Evolutionary conservation across 371 early-diverging fungal species (phyloP), one percentile per base, ranked within the genome.

Genomic region (Circinella minor): DNA sequence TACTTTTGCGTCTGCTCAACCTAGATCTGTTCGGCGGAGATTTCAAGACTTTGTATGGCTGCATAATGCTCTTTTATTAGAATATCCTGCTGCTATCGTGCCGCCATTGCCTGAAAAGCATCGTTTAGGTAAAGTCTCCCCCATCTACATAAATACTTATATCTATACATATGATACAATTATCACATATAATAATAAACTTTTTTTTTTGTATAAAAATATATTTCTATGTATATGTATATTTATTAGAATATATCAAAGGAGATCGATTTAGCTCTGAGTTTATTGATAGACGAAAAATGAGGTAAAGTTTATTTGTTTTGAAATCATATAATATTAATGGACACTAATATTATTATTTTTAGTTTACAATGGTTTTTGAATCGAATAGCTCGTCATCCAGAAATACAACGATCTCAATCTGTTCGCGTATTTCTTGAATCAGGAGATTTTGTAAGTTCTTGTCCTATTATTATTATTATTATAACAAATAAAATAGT

Each of bases 11-110:
- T 73, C 77, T n/a, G 73, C 85, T 11, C 77, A 74, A 27, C 74
- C 77, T 36, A 46, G 79, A 62, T 78, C 87, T 27, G 91, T 96
- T 20, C 87, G 96, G 66, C 87, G 97, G 73, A 87, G 98, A 71
- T 98, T 92, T 83, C 93, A 91, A 75, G 98, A 98, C 77, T 98
- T 98, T 86, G 89, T 89, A 15, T 94, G 93, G 93, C 87, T 98
- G 66, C 89, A 96, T 73, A 80, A 86, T 67, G 89, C 88, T 60
- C 84, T 98, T 47, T 70, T 78, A 36, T 83, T 87, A 43, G 94
- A 92, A 75, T 91, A 83, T 74, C 90, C 94, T 8, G 90, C 91
- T 9, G 90, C 90, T 63, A 90, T 96, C 13, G 77, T 97, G 0
- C 96, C 97, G 47, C 96, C 97, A 8, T 78, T 96, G 34, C 98